Percentiles rank a stretch among this genome's conserved stretches.
phyloP scores from a whole-genome alignment of 805 yeast genomes.

The Schwanniomyces sp. region DNA sequence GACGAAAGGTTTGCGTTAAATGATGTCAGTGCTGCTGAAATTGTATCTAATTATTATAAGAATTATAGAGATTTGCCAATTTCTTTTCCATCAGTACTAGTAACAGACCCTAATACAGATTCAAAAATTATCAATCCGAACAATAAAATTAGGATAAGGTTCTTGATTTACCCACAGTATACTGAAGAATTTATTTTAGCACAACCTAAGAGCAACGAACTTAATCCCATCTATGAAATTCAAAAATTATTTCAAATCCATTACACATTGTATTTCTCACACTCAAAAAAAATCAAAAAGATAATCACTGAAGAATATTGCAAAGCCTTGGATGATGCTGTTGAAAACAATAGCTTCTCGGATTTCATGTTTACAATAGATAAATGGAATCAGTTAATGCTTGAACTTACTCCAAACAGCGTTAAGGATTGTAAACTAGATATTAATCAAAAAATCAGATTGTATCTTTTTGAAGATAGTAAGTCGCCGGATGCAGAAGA shows the following conservation, averaged over 20 bases:
- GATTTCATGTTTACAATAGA: slow-evolving; percentile 37
- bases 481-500: slow-evolving; percentile 15
- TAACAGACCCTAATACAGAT: slow-evolving; percentile 10
- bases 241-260: slow-evolving; percentile 46
- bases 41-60: slow-evolving; percentile 26
- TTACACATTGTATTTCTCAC: slow-evolving; percentile 40
- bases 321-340: slow-evolving; percentile 25
- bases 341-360: slow-evolving; percentile 32
- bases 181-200: slow-evolving; percentile 51
- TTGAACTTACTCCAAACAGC: slow-evolving; percentile 33
- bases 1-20: slow-evolving; percentile 20
- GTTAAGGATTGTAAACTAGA: slow-evolving; percentile 14
- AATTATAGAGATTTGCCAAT: slow-evolving; percentile 33
- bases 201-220: slow-evolving; percentile 52
- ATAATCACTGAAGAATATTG: slow-evolving; percentile 35
- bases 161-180: slow-evolving; percentile 44
- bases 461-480: slow-evolving; percentile 9
- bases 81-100: slow-evolving; percentile 34
- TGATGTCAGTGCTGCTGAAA: slow-evolving; percentile 30
- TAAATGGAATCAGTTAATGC: slow-evolving; percentile 42
- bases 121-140: slow-evolving; percentile 20
- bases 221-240: slow-evolving; percentile 65
- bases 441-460: slow-evolving; percentile 22
- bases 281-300: slow-evolving; percentile 28
- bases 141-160: slow-evolving; percentile 31